Conservation (phyloP, 306 rosid genomes). For the Senna tora region DNA sequence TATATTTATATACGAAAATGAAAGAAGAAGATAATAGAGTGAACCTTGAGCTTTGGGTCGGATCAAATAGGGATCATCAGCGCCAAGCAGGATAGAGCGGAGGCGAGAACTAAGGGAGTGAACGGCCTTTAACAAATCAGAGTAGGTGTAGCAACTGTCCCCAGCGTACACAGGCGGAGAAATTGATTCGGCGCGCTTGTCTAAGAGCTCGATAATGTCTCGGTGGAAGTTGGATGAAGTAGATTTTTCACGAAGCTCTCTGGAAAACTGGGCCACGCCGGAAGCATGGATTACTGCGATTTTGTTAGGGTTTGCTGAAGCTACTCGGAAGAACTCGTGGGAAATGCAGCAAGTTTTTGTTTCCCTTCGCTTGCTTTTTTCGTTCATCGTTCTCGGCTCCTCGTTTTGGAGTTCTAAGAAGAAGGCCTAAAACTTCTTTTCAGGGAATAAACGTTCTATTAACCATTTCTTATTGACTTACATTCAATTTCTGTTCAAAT, state of each 20-base stretch:
- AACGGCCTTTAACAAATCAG: constrained; percentile 57
- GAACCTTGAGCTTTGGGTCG: constrained; percentile 46
- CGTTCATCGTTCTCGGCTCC: constrained; percentile 28
- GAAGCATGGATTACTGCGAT: constrained; percentile 74
- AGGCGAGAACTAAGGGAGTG: constrained; percentile 68
- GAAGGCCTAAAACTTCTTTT: too few species aligned
- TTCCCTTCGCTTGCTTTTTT: constrained; percentile 20
- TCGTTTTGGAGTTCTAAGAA: too few species aligned
- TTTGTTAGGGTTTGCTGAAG: constrained; percentile 60
- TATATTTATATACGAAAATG: not conserved
- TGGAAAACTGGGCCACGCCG: constrained; percentile 48
- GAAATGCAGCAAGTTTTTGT: constrained; percentile 61
- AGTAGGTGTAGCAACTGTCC: constrained; percentile 70
- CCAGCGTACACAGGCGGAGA: constrained; percentile 56
- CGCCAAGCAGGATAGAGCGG: constrained; percentile 51
- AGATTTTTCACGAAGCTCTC: constrained; percentile 30
- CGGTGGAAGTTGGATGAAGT: constrained; percentile 10
- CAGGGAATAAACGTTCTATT: too few species aligned
- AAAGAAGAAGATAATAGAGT: constrained; percentile 16
- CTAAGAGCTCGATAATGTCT: constrained; percentile 37
- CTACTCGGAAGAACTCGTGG: constrained; percentile 61
- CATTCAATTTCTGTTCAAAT: too few species aligned
- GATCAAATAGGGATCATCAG: constrained; percentile 51
- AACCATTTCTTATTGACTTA: too few species aligned
- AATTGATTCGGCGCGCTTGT: constrained; percentile 36